Evolutionary conservation across 305 asterid species (phyloP).

Genomic region (Fraxinus platypoda): DNA sequence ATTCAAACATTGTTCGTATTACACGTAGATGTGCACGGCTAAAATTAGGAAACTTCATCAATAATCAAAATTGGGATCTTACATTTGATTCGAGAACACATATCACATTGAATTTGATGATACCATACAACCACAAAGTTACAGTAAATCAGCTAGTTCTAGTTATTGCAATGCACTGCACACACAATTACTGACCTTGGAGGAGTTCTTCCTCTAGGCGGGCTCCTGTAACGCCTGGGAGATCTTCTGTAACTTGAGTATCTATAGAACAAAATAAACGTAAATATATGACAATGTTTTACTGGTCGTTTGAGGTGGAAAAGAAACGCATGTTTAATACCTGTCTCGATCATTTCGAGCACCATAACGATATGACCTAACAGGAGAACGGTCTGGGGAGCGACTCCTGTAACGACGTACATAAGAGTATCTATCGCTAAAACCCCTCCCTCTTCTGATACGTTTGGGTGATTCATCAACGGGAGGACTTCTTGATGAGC

Average conservation of each 20-base stretch:
- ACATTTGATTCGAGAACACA: neutral
- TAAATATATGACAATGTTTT: neutral
- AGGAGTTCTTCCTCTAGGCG: conserved; percentile 90
- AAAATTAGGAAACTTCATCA: neutral
- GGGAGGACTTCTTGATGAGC: conserved; percentile 87
- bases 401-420: conserved; percentile 85
- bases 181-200: conserved; percentile 45
- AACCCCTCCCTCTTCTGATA: conserved; percentile 93
- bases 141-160: neutral
- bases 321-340: conserved; percentile 32
- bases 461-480: conserved; percentile 88
- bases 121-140: neutral
- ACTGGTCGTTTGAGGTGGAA: neutral
- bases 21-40: neutral
- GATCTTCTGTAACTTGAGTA: conserved; percentile 79
- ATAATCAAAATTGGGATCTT: neutral
- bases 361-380: conserved; percentile 76
- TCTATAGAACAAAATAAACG: conserved; percentile 27
- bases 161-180: neutral
- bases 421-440: conserved; percentile 80
- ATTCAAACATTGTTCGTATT: neutral
- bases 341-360: conserved; percentile 76
- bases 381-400: conserved; percentile 82
- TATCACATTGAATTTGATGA: neutral
- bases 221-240: conserved; percentile 92